Conservation (phyloP, 2,329 filamentous ascomycete genomes). For the Aspergillus luchuensis region DNA sequence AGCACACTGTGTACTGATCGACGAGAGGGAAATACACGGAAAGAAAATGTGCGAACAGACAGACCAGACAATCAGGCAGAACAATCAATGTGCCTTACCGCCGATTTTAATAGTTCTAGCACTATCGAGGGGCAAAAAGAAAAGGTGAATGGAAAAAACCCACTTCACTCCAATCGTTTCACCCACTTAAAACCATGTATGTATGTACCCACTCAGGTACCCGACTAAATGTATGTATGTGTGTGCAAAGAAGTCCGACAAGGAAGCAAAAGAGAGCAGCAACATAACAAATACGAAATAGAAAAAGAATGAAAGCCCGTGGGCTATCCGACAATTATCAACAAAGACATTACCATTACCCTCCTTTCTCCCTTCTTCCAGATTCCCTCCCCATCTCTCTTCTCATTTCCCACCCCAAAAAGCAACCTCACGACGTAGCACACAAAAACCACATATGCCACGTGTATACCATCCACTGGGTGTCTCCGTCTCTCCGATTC, state of each 20-base stretch:
- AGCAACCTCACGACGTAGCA: neutral
- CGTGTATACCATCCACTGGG: neutral
- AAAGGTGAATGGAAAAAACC: neutral
- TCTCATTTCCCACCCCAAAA: neutral
- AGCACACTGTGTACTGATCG: neutral
- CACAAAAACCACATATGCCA: neutral
- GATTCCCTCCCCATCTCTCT: neutral
- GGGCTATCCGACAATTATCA: neutral
- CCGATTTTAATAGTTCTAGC: neutral
- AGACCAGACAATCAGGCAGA: neutral
- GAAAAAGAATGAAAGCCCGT: too few species aligned
- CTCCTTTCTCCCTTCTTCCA: neutral
- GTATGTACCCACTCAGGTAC: neutral
- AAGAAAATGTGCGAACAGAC: neutral
- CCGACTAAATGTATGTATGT: neutral
- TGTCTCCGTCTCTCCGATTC: too few species aligned
- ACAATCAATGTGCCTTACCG: neutral
- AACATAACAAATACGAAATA: neutral
- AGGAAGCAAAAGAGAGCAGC: neutral
- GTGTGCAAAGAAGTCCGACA: neutral
- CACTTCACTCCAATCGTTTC: neutral
- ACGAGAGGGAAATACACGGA: neutral
- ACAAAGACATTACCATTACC: neutral
- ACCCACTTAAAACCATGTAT: neutral
- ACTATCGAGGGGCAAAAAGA: neutral